A percentile compares a stretch with the other conserved stretches of the same genome.
phyloP scores from a whole-genome alignment of 345 rosid species.

The Lagerstroemia speciosa region DNA sequence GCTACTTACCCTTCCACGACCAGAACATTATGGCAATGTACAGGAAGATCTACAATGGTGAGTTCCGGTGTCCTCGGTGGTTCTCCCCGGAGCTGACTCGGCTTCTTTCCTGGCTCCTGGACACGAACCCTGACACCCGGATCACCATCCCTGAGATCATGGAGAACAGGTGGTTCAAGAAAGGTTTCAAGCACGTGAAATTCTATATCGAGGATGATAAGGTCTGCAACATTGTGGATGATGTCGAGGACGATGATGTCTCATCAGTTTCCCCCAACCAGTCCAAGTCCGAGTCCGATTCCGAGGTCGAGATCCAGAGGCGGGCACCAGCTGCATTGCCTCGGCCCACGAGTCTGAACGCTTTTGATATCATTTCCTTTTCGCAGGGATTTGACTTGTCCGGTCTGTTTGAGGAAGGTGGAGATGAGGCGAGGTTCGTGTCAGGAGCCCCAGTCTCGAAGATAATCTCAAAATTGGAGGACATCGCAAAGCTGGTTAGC shows the following conservation, averaged over 20 bases:
- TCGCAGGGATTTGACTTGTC: slow-evolving; percentile 2
- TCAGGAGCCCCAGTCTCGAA: slow-evolving; percentile 4
- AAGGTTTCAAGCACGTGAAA: slow-evolving; percentile 8
- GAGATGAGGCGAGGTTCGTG: slow-evolving; percentile 5
- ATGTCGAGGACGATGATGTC: background rate
- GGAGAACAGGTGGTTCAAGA: slow-evolving; percentile 10
- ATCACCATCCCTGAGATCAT: slow-evolving; percentile 12
- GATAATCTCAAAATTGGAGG: slow-evolving; percentile 6
- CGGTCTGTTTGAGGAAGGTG: slow-evolving; percentile 8
- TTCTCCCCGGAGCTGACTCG: slow-evolving; percentile 7
- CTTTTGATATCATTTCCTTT: slow-evolving; percentile 6
- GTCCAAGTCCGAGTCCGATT: slow-evolving; percentile 8
- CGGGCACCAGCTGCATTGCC: slow-evolving; percentile 1
- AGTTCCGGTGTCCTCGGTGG: slow-evolving; percentile 9
- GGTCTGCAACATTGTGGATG: slow-evolving; percentile 3
- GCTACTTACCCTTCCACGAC: slow-evolving; percentile 8
- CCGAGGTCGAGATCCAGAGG: background rate
- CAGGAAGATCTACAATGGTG: slow-evolving; percentile 9
- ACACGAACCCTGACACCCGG: slow-evolving; percentile 3
- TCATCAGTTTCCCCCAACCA: background rate
- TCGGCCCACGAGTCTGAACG: slow-evolving; percentile 5
- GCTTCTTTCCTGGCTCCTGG: slow-evolving; percentile 2
- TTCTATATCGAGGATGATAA: slow-evolving; percentile 10
- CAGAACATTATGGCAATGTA: slow-evolving; percentile 10
- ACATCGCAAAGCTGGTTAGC: slow-evolving; percentile 6